Evolutionary conservation across 129 eudicot genomes (phyloP), one percentile per base, ranked within the genome.

Genomic region (Helianthus tuberosus): DNA sequence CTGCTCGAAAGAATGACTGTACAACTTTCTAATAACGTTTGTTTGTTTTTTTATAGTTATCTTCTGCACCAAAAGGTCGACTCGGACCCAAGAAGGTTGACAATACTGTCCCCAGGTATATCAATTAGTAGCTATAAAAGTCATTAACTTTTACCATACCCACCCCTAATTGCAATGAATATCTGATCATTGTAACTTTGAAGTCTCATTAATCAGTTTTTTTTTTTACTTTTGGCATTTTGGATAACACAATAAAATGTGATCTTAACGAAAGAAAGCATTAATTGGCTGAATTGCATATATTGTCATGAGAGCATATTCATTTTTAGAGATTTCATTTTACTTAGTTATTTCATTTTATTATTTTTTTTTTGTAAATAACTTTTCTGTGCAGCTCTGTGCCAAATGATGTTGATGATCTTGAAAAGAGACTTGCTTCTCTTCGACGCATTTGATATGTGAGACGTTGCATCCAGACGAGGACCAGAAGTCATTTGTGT

Each of bases 21-120:
- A 66, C 20, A 49, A 16, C 47, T 52, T 74, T 53, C 76, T 72
- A 47, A 79, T 74, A 66, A 44, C 61, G 13, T 75, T 4, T 36
- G 52, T 54, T 58, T 10, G 23, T 60, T 27, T 32, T 46, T 77
- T 36, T 39, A 65, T 89, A 91, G 92, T 82, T 91, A 71, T 91
- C 97, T 65, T 84, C 97, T 13, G 96, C 96, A 6, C 97, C 97
- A 25, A 91, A 91, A 86, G 97, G 97, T 17, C 81, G 89, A 48
- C 84, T 91, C 54, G 92, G 84, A 64, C 85, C 96, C 71, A 91
- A 91, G 88, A 88, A 88, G 68, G 87, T 80, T 69, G 92, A 88
- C 29, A 82, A 68, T 36, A 84, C 83, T 73, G 86, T 44, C 54
- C 91, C 96, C 15, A 87, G 96, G 96, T 90, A 87, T 72, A 29